These are phyloP conservation scores for Aureobasidium melanogenum DNA, from an alignment of 2,329 filamentous ascomycete species.

Conservation along the genomic window DNA sequence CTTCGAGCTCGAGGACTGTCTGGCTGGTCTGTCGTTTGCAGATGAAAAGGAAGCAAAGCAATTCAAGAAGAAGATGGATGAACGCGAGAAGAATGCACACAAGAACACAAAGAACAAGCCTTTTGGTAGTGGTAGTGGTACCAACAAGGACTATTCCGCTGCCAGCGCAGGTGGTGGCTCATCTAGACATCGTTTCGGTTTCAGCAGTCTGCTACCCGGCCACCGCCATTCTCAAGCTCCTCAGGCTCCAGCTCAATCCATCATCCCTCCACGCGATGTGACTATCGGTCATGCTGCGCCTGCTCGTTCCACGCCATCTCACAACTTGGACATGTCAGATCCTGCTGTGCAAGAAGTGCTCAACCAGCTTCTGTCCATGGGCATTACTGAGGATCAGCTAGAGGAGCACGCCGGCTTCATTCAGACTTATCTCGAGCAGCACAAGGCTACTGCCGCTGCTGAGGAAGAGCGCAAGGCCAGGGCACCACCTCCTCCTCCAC, in stretches of 20 bases:
- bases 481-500: constrained; percentile 56
- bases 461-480: constrained; percentile 42
- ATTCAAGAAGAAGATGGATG: constrained; percentile 96
- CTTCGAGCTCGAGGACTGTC: constrained; percentile 88
- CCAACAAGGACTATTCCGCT: constrained; percentile 25
- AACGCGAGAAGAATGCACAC: constrained; percentile 89
- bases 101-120: constrained; percentile 74
- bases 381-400: constrained; percentile 60
- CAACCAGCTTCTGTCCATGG: constrained; percentile 54
- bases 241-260: constrained; percentile 36
- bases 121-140: constrained; percentile 45
- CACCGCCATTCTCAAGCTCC: constrained; percentile 40
- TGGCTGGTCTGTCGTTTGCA: constrained; percentile 82
- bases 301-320: constrained; percentile 21
- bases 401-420: constrained; percentile 61
- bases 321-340: constrained; percentile 52
- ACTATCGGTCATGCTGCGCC: constrained; percentile 25
- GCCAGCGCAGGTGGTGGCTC: constrained; percentile 18
- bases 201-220: constrained; percentile 40
- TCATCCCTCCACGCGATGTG: constrained; percentile 39
- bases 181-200: constrained; percentile 40
- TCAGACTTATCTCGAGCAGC: constrained; percentile 57
- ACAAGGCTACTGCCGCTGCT: constrained; percentile 44
- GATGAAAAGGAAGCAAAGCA: constrained; percentile 97
- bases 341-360: constrained; percentile 54